Base-by-base conservation (phyloP, 2,329 filamentous ascomycete species). In the Fusarium veterinarium region DNA sequence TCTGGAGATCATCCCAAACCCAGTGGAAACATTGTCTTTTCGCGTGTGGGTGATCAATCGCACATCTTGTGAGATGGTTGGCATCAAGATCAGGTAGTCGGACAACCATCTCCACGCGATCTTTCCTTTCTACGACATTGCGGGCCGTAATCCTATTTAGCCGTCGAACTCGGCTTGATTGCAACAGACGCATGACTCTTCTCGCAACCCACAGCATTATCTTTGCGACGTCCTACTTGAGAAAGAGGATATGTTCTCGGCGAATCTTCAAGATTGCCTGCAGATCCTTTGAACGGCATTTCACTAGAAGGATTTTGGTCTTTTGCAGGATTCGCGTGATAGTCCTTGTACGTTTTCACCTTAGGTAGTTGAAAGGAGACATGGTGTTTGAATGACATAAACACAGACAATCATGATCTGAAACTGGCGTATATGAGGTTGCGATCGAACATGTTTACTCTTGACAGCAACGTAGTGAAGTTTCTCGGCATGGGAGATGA, bases 81-180 rank as follows among this genome's bases (percentile, higher is more conserved):
- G 25, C 51, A 37, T 40, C 58, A 51, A 62, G 37, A 63, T 58
- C 68, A 71, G 46, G 63, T 28, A 57, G 40, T 31, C 23, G 25
- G 41, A 20, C 31, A 57, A 57, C 41, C 70, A 73, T 71, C 67
- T 55, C 61, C 61, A 61, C 57, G 42, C 52, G 58, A 73, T 73
- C 70, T 57, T 51, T 56, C 30, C 67, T 68, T 58, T 60, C 25
- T 56, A 46, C 33, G 38, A 73, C 56, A 69, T 30, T 48, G 46
- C 71, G 71, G 70, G 62, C 71, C 71, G 66, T 33, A 33, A 61
- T 51, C 70, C 67, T 73, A 42, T 73, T 73, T 73, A 73, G 67
- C 71, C 71, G 62, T 64, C 38, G 49, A 62, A 55, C 57, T 73
- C 51, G 53, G 68, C 49, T 67, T 57, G 55, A 58, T 30, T 28